A percentile compares a stretch with the other conserved stretches of the same genome.
Evolutionary conservation across 495 filamentous ascomycete genomes (phyloP).

Genomic region (Bombardia bombarda): DNA sequence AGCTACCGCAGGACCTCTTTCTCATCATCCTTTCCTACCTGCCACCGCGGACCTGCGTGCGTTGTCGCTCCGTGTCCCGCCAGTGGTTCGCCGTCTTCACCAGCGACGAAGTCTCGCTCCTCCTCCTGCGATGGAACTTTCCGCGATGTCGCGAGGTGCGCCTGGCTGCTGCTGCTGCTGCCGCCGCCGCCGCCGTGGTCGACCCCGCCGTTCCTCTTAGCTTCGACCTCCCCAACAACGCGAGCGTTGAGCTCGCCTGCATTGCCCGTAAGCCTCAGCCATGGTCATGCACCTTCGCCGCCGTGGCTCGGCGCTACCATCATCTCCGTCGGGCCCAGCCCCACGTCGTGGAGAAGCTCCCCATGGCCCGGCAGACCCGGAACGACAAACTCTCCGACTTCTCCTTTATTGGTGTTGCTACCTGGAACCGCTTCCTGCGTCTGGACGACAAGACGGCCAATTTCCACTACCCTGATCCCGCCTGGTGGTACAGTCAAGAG

Average conservation of each 20-base stretch:
- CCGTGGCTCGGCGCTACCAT: conserved; percentile 49
- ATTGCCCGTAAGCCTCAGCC: background rate
- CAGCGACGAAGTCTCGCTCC: conserved; percentile 35
- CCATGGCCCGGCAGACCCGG: conserved; percentile 17
- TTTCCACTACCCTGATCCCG: conserved; percentile 46
- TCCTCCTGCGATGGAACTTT: conserved; percentile 44
- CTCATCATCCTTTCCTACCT: conserved; percentile 45
- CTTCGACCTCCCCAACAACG: conserved; percentile 6
- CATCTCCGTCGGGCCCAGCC: conserved; percentile 44
- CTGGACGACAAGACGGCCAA: conserved; percentile 30
- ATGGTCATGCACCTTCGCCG: conserved; percentile 43
- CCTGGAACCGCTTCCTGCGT: conserved; percentile 50
- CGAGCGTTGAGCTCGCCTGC: conserved; percentile 5
- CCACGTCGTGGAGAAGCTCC: conserved; percentile 39
- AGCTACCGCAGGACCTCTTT: conserved; percentile 46
- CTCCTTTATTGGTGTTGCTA: conserved; percentile 36
- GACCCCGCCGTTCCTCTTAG: background rate
- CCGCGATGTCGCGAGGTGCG: conserved; percentile 48
- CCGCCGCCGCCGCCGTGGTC: conserved; percentile 9
- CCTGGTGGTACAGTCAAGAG: conserved; percentile 50
- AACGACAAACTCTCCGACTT: conserved; percentile 25
- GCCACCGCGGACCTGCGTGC: conserved; percentile 41
- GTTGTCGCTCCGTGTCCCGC: conserved; percentile 48
- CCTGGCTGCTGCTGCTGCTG: conserved; percentile 13
- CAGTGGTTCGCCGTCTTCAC: conserved; percentile 49